Evolutionary conservation across 2,329 filamentous ascomycete species (phyloP), one percentile per base, ranked within the genome.

Genomic region (Mycosphaerelloides madeirae): DNA sequence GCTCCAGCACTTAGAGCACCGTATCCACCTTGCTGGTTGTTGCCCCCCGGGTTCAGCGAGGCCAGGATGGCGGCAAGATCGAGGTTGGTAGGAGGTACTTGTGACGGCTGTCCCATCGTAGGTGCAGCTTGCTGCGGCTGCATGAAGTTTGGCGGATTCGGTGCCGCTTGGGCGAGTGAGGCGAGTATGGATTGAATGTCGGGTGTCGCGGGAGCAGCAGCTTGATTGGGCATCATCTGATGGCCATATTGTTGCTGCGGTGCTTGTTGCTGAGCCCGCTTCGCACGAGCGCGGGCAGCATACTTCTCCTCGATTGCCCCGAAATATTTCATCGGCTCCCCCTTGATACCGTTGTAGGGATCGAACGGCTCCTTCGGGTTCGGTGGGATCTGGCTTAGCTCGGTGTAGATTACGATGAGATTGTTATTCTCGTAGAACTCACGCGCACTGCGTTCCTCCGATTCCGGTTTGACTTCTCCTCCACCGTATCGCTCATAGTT

Each of bases 401-500:
- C 61, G 6, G 63, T 59, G 53, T 75, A 75, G 54, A 69, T 68
- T 9, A 72, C 71, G 58, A 75, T 67, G 20, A 75, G 57, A 16
- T 67, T 74, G 37, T 64, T 64, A 20, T 66, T 66, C 51, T 76
- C 73, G 41, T 69, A 70, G 43, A 63, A 61, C 33, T 72, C 60
- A 25, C 72, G 72, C 31, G 63, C 64, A 18, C 64, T 64, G 39
- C 64, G 69, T 48, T 75, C 72, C 2, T 66, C 60, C 22, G 64
- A 71, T 1, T 62, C 60, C 3, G 68, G 65, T 44, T 68, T 54
- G 3, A 59, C 41, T 14, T 63, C 47, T 12, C 70, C 70, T 31
- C 72, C 72, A 44, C 71, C 73, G 48, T 65, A 73, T 1, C 66
- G 70, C 32, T 57, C 58, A 54, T 70, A 75, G 44, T 72, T 73